phyloP scores from a whole-genome alignment of 345 rosid genomes.

The Microthlaspi erraticum region DNA sequence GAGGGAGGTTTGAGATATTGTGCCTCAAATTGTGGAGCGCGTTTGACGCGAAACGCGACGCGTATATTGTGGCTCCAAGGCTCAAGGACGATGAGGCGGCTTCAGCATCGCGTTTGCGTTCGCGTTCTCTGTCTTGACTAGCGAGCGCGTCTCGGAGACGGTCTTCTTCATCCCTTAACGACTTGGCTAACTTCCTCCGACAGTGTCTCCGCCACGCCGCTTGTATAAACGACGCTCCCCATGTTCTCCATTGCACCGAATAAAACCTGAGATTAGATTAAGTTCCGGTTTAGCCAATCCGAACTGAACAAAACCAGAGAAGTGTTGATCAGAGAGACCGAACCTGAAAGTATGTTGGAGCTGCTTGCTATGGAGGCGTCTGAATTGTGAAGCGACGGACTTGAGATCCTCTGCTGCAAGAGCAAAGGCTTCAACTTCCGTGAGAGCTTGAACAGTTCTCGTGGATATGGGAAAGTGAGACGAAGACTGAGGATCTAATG shows the following conservation, averaged over 20 bases:
- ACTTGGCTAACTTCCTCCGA: conserved; percentile 39
- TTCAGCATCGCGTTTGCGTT: conserved; percentile 13
- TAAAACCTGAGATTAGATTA: conserved; percentile 41
- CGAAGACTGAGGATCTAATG: conserved; percentile 60
- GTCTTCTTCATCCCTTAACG: conserved; percentile 45
- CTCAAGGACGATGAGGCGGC: conserved; percentile 40
- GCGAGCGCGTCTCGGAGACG: conserved; percentile 46
- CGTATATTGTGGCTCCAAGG: conserved; percentile 54
- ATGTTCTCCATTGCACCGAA: conserved; percentile 48
- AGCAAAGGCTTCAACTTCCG: conserved; percentile 52
- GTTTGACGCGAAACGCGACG: conserved; percentile 56
- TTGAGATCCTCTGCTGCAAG: conserved; percentile 46
- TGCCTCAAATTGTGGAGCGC: conserved; percentile 47
- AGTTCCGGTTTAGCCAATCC: neutral
- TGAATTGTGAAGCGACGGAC: conserved; percentile 45
- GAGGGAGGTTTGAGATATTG: conserved; percentile 31
- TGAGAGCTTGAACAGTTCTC: conserved; percentile 45
- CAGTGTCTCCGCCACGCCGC: conserved; percentile 48
- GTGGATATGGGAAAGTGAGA: conserved; percentile 47
- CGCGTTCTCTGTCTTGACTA: conserved; percentile 33
- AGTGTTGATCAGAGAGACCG: neutral
- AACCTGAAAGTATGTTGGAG: conserved; percentile 44
- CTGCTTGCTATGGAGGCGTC: conserved; percentile 48
- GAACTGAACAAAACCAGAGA: neutral
- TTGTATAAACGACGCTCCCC: conserved; percentile 45